Base-by-base conservation (phyloP, 768 basidiomycete genomes). In the Naganishia onofrii region DNA sequence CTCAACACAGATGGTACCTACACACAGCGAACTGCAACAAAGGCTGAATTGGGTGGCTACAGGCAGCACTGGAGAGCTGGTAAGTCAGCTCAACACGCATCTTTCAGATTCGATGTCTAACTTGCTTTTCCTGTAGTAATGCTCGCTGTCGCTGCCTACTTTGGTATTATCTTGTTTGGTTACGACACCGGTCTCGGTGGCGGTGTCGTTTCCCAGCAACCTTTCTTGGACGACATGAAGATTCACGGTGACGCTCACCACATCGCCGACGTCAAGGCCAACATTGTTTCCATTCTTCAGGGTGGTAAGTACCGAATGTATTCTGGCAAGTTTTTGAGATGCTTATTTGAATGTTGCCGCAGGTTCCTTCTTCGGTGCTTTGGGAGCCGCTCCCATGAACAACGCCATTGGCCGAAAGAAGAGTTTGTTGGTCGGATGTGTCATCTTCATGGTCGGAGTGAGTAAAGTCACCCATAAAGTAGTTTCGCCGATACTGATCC, bases 211-310 rank as follows among this genome's bases (percentile, higher is more conserved):
- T 83, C 84, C 52, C 85, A 87, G 36, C 60, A 74, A 0, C 87
- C 87, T 77, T 92, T 92, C 82, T 80, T 85, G 73, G 54, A 81
- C 15, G 84, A 87, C 55, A 92, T 92, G 75, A 86, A 86, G 19
- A 83, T 90, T 65, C 48, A 44, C 36, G 75, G 76, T 26, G 71
- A 71, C 28, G 79, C 82, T 44, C 15, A 34, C 7, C 60, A 63
- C 42, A 73, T 79, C 23, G 85, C 88, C 68, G 82, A 84, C 4
- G 83, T 92, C n/a, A 88, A 88, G 0, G 88, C 89, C 52, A 91
- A 80, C 72, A 90, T 94, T 52, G 92, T 93, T 21, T 90, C 92
- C 3, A 90, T 93, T 4, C 84, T 93, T 12, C 92, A 93, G 77
- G 90, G 88, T 4, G 91, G 32, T 44, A 21, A 46, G 60, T 58